phyloP scores from a whole-genome alignment of 305 asterid genomes.

The Ilex paraguariensis region DNA sequence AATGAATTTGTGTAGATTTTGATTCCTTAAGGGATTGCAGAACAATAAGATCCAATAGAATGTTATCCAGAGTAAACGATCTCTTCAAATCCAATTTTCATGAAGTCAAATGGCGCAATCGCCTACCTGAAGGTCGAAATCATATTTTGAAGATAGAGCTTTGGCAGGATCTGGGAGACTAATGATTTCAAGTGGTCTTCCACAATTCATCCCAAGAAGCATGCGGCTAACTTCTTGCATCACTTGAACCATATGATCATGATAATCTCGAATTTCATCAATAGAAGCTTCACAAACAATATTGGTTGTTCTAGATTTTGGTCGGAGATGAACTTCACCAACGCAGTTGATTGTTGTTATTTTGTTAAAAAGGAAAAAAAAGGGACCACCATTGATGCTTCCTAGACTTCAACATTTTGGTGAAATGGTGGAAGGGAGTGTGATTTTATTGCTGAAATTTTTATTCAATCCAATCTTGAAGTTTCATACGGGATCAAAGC shows the following conservation, averaged over 20 bases:
- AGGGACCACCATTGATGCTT: too few species aligned
- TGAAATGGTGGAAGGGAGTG: too few species aligned
- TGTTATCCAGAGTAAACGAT: not conserved
- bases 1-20: too few species aligned
- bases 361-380: too few species aligned
- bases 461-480: too few species aligned
- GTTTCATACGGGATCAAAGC: too few species aligned
- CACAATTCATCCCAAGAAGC: conserved; percentile 79
- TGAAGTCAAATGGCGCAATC: not conserved
- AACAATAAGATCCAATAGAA: not conserved
- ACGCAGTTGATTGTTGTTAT: too few species aligned
- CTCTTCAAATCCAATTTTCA: not conserved
- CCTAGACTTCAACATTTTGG: too few species aligned
- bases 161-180: conserved; percentile 45
- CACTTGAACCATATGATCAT: conserved; percentile 4
- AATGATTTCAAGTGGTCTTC: conserved; percentile 45
- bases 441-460: too few species aligned
- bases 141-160: conserved; percentile 52
- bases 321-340: not conserved
- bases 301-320: not conserved
- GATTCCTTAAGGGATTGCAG: not conserved
- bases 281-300: not conserved
- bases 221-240: conserved; percentile 73
- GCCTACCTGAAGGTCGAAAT: conserved; percentile 85
- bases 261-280: not conserved